A percentile compares a stretch with the other conserved stretches of the same genome.
Evolutionary conservation across 179 eudicot species (phyloP).

Genomic region (Vitellaria paradoxa): DNA sequence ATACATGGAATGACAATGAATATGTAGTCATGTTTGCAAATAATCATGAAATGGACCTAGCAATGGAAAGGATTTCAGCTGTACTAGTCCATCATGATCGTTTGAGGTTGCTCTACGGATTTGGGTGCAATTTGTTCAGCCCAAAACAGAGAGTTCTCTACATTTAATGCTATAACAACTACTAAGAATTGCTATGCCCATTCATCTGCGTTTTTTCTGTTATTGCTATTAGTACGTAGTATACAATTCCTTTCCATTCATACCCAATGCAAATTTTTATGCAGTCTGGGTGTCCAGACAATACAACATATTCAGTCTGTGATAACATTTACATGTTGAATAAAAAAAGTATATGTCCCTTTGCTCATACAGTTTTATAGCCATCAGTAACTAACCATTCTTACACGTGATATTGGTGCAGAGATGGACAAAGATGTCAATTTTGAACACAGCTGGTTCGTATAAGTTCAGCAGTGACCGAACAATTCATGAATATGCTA

Average conservation of each 20-base stretch:
- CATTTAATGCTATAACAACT: too few relatives aligned
- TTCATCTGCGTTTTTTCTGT: background rate
- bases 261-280: background rate
- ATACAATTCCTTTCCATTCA: background rate
- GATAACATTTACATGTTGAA: background rate
- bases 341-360: background rate
- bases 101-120: background rate
- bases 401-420: conserved; percentile 23
- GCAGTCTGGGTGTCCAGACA: too few relatives aligned
- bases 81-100: background rate
- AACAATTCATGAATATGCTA: conserved; percentile 69
- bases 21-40: background rate
- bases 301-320: too few relatives aligned
- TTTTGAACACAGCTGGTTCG: conserved; percentile 72
- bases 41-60: background rate
- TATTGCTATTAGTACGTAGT: background rate
- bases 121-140: background rate
- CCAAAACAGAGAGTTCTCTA: too few relatives aligned
- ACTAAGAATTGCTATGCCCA: background rate
- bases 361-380: background rate
- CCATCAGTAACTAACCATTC: conserved; percentile 1
- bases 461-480: conserved; percentile 76
- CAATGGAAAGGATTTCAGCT: too few relatives aligned
- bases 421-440: conserved; percentile 77
- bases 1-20: background rate